These are phyloP conservation scores for Sporothrix humicola DNA, from an alignment of 2,329 filamentous ascomycete genomes.

Conservation along the genomic window DNA sequence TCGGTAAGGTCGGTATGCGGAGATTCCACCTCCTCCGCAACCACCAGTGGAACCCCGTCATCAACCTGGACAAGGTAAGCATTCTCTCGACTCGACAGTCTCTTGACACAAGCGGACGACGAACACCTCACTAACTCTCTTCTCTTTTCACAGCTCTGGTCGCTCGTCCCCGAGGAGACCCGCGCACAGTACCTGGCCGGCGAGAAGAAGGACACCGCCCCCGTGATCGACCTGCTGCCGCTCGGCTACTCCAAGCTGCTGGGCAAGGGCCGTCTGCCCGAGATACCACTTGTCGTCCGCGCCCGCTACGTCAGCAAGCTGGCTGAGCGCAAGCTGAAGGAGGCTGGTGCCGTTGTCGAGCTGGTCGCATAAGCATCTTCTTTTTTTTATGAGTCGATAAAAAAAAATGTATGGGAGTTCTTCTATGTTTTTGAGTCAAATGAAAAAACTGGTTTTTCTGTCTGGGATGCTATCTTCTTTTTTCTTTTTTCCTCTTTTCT, in stretches of 20 bases:
- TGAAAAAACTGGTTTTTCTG: too few relatives aligned
- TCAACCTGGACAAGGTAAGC: constrained; percentile 95
- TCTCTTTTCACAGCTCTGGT: constrained; percentile 73
- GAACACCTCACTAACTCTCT: neutral
- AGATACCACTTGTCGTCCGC: constrained; percentile 91
- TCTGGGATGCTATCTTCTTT: neutral
- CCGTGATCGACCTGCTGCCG: constrained; percentile 95
- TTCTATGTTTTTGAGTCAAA: constrained; percentile 1
- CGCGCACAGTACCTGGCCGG: constrained; percentile 88
- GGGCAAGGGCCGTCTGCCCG: constrained; percentile 94
- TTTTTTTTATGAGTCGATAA: constrained; percentile 14
- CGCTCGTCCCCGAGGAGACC: constrained; percentile 89
- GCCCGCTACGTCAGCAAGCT: constrained; percentile 94
- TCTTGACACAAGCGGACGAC: neutral
- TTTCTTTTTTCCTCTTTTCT: neutral
- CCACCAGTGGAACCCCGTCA: constrained; percentile 97
- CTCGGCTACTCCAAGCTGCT: constrained; percentile 99
- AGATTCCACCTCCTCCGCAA: constrained; percentile 96
- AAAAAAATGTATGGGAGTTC: constrained; percentile 20
- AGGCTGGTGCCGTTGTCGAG: constrained; percentile 94
- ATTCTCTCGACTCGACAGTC: neutral
- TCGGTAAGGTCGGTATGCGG: constrained; percentile 94
- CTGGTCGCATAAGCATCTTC: constrained; percentile 75
- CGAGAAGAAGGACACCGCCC: constrained; percentile 84
- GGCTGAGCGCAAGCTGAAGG: constrained; percentile 98